phyloP scores from a whole-genome alignment of 768 basidiomycete genomes.

The Candolleomyces aberdarensis region DNA sequence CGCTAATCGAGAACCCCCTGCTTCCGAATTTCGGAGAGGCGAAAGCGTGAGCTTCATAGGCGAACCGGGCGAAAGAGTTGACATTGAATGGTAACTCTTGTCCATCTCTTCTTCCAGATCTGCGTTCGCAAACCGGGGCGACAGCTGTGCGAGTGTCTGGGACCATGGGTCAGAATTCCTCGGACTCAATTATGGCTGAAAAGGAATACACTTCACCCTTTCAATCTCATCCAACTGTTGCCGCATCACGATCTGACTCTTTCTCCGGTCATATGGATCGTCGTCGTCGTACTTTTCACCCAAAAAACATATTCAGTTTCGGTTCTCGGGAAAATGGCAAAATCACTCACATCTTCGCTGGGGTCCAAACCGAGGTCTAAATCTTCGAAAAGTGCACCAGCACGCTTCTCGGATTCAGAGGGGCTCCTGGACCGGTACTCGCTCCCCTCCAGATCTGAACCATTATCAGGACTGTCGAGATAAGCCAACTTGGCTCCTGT shows the following conservation, averaged over 20 bases:
- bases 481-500: conserved; percentile 44
- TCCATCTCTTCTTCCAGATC: conserved; percentile 38
- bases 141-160: conserved; percentile 64
- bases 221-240: conserved; percentile 80
- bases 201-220: conserved; percentile 35
- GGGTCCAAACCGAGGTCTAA: conserved; percentile 49
- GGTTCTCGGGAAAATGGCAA: conserved; percentile 3
- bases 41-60: conserved; percentile 25
- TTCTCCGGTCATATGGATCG: conserved; percentile 71
- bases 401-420: conserved; percentile 41
- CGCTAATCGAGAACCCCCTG: conserved; percentile 35
- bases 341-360: conserved; percentile 38
- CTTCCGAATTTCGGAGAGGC: conserved; percentile 25
- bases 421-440: conserved; percentile 33
- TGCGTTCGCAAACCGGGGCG: conserved; percentile 48
- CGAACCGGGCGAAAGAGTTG: conserved; percentile 30
- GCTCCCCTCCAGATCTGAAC: conserved; percentile 30
- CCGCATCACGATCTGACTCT: conserved; percentile 72
- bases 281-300: conserved; percentile 58
- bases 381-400: conserved; percentile 50
- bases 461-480: conserved; percentile 28
- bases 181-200: background rate
- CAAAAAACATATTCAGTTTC: background rate
- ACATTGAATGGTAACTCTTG: conserved; percentile 20
- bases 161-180: conserved; percentile 1